Base-by-base conservation (phyloP, 352 stramenopile species). In the Ophiocytium majus region DNA sequence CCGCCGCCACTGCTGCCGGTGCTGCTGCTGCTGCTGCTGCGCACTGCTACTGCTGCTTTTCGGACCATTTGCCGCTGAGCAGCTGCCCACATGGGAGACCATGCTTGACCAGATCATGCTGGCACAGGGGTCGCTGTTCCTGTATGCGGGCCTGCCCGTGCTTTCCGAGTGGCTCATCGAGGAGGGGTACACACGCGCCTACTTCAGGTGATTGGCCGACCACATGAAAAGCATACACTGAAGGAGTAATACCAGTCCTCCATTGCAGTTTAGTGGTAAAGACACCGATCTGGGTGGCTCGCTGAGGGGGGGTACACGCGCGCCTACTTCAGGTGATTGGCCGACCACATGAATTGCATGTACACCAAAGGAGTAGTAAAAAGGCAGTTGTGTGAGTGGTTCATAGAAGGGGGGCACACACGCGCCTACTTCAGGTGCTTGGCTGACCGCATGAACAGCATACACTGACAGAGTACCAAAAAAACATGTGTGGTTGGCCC, bases 131-230 rank as follows among this genome's bases (percentile, higher is more conserved):
- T 90, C 83, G 63, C 82, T 94, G 50, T 90, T 92, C 64, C 43
- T 93, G 33, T 95, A 95, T 86, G 89, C 90, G 36, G 63, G 89
- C 17, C 83, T 95, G 31, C 92, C 92, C 32, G 90, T 93, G 0
- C 81, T 93, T 9, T 91, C 91, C 50, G 91, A 94, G 83, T 94
- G 87, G 83, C 82, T 94, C n/a, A 90, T 94, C 33, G 92, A 95
- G 89, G 81, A 89, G 32, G 91, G 91, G 14, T 93, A 89, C 36
- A 94, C 92, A 14, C 79, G 85, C 75, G 80, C 79, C 33, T 88
- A 63, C 0, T 23, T 14, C 32, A 85, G 37, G 75, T n/a, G 63
- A 76, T 80, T 1, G 50, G 23, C 31, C 35, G 28, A 31, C 34
- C 1, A 49, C 23, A n/a, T n/a, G n/a, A n/a, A n/a, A n/a, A n/a